Percentiles rank a stretch among this genome's conserved stretches.
phyloP scores from a whole-genome alignment of 1,284 basidiomycete genomes.

The Pseudozyma sp. region DNA sequence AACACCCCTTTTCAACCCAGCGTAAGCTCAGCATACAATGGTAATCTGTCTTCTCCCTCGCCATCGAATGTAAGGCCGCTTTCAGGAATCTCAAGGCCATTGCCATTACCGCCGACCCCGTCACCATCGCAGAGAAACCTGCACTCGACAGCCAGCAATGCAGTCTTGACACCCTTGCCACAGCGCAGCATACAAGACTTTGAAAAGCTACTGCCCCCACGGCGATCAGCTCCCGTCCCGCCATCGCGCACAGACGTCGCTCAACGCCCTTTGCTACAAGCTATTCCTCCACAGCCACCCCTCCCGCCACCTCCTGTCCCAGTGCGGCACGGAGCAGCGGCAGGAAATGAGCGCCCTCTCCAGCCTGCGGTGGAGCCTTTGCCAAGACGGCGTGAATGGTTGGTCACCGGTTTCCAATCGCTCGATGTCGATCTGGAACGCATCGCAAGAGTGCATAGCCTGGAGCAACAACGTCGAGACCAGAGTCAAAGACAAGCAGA shows the following conservation, averaged over 20 bases:
- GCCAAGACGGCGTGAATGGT: constrained; percentile 6
- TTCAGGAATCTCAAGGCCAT: constrained; percentile 27
- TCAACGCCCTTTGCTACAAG: constrained; percentile 21
- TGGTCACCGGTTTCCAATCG: constrained; percentile 27
- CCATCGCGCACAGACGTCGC: not conserved
- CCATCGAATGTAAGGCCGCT: constrained; percentile 23
- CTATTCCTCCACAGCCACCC: constrained; percentile 27
- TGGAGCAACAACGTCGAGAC: constrained; percentile 17
- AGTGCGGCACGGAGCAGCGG: not conserved
- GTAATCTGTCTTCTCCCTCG: constrained; percentile 11
- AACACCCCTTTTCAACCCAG: not conserved
- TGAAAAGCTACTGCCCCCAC: constrained; percentile 20
- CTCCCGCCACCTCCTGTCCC: constrained; percentile 1
- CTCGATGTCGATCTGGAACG: constrained; percentile 38
- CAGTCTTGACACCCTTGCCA: constrained; percentile 30
- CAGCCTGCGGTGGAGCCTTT: constrained; percentile 11
- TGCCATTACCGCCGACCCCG: constrained; percentile 21
- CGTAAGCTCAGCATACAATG: constrained; percentile 13
- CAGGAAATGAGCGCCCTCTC: not conserved
- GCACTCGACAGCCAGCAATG: not conserved
- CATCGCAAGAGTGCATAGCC: constrained; percentile 20
- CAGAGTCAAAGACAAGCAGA: not conserved
- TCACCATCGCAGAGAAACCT: constrained; percentile 20
- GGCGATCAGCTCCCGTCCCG: constrained; percentile 1
- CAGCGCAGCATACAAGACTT: constrained; percentile 32